Percentiles rank a stretch among this genome's conserved stretches.
phyloP scores from a whole-genome alignment of 2,329 filamentous ascomycete species.

The Colletotrichum sp. region DNA sequence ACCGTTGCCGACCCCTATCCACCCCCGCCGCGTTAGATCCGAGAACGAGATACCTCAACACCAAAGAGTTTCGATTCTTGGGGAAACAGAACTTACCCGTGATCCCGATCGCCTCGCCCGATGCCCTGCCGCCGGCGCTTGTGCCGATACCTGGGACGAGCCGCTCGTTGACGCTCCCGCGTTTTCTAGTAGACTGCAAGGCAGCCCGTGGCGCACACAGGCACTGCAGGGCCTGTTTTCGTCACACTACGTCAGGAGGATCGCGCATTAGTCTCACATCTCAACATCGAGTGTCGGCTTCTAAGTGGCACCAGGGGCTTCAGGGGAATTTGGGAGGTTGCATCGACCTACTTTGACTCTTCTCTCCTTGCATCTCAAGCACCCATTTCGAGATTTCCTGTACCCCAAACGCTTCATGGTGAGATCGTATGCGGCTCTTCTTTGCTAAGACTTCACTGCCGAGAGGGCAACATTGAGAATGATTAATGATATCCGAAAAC shows the following conservation, averaged over 20 bases:
- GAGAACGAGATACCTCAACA: neutral
- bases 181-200: slow-evolving; percentile 30
- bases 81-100: neutral
- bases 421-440: neutral
- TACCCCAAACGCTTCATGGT: slow-evolving; percentile 35
- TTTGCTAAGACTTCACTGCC: neutral
- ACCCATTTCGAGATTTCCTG: slow-evolving; percentile 39
- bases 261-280: neutral
- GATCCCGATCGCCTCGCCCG: slow-evolving; percentile 3
- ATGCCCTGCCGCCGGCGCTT: neutral
- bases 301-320: neutral
- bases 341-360: slow-evolving; percentile 36
- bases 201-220: slow-evolving; percentile 37
- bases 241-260: slow-evolving; percentile 35
- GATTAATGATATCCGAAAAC: slow-evolving; percentile 1
- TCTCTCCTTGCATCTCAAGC: slow-evolving; percentile 37
- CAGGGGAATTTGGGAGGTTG: neutral
- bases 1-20: neutral
- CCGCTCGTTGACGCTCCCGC: neutral
- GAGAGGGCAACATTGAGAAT: neutral
- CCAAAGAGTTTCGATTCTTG: neutral
- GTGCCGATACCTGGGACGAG: neutral
- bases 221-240: slow-evolving; percentile 42
- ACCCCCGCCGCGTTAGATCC: neutral
- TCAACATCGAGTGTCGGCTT: neutral